Evolutionary conservation across 163 green algal genomes (phyloP).

Genomic region (Scenedesmus sp.): DNA sequence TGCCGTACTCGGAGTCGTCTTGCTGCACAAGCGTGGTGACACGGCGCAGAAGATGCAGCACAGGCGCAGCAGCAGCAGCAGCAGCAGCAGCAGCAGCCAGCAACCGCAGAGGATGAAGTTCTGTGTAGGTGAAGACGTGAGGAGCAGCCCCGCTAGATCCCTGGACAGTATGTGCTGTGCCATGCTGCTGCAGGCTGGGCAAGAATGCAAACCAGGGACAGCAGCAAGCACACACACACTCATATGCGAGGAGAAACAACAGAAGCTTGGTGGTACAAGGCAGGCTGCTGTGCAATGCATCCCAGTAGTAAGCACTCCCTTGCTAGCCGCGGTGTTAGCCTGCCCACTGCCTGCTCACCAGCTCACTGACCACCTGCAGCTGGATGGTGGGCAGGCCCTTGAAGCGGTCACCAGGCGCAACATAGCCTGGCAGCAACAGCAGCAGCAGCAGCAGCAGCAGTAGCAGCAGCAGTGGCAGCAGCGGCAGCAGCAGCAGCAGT

Average conservation of each 20-base stretch:
- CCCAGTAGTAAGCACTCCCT: background rate
- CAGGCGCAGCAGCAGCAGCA: background rate
- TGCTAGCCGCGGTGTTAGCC: background rate
- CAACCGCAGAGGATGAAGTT: background rate
- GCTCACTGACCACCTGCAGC: conserved; percentile 79
- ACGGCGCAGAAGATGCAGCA: background rate
- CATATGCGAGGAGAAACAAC: too few relatives aligned
- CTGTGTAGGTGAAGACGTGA: background rate
- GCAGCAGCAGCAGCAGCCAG: background rate
- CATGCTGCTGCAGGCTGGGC: background rate
- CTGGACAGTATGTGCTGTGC: too few relatives aligned
- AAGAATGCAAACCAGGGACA: background rate
- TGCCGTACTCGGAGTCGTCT: conserved; percentile 85
- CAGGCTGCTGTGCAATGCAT: too few relatives aligned
- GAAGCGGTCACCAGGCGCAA: conserved; percentile 78
- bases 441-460: conserved; percentile 17
- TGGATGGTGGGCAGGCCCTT: conserved; percentile 73
- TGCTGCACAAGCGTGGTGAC: conserved; percentile 65
- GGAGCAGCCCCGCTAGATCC: background rate
- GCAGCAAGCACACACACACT: too few relatives aligned
- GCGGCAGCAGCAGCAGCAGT: background rate
- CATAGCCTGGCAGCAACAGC: conserved; percentile 66
- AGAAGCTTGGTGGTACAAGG: too few relatives aligned
- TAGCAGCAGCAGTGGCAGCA: background rate
- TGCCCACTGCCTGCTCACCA: conserved; percentile 64